Conservation (phyloP, 2,329 filamentous ascomycete genomes). For the Corniculantispora saksenae region DNA sequence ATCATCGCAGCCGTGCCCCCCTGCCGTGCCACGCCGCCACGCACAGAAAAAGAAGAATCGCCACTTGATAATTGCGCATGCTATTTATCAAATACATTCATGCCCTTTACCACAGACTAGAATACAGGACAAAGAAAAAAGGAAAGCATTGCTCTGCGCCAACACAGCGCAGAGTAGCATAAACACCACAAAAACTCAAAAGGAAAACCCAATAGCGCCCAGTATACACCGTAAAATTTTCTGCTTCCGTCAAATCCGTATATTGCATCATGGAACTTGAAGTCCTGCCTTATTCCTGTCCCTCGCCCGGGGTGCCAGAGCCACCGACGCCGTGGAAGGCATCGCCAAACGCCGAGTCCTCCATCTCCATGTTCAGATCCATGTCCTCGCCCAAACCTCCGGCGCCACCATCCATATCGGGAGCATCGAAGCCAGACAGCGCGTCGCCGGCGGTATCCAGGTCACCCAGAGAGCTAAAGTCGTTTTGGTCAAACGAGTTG, state of each 20-base stretch:
- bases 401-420: constrained; percentile 47
- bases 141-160: background rate
- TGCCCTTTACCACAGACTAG: background rate
- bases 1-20: background rate
- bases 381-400: constrained; percentile 56
- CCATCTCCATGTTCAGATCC: constrained; percentile 67
- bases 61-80: background rate
- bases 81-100: background rate
- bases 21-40: background rate
- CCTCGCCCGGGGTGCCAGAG: constrained; percentile 9
- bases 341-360: constrained; percentile 81
- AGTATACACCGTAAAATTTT: constrained; percentile 8
- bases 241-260: background rate
- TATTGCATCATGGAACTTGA: background rate
- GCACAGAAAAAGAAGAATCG: background rate
- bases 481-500: constrained; percentile 54
- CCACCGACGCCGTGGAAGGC: constrained; percentile 68
- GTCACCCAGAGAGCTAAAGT: constrained; percentile 65
- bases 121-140: background rate
- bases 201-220: constrained; percentile 10
- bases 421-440: constrained; percentile 65
- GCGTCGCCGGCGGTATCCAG: constrained; percentile 73
- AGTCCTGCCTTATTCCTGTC: constrained; percentile 23
- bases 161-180: background rate
- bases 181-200: background rate